Percentiles rank a stretch among this genome's conserved stretches.
phyloP scores from a whole-genome alignment of 2,329 filamentous ascomycete species.

The Penicillium decumbens region DNA sequence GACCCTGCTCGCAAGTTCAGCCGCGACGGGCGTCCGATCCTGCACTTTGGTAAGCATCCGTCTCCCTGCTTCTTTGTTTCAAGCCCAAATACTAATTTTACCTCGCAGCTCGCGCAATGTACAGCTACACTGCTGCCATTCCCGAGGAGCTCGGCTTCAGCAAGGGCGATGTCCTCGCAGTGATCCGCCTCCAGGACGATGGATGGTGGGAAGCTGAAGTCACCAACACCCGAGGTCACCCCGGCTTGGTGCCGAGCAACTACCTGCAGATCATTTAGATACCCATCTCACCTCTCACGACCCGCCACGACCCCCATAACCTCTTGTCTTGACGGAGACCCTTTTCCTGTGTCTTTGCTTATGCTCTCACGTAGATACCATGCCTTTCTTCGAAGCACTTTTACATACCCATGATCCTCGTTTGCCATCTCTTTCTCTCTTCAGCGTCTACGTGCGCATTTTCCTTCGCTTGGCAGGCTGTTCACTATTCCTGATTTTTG shows the following conservation, averaged over 20 bases:
- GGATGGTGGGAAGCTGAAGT: slow-evolving; percentile 99
- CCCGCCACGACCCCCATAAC: slow-evolving; percentile 21
- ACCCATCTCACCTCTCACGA: slow-evolving; percentile 21
- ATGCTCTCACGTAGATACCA: slow-evolving; percentile 22
- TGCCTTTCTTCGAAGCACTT: slow-evolving; percentile 10
- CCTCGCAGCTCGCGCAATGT: slow-evolving; percentile 75
- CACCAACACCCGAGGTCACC: slow-evolving; percentile 50
- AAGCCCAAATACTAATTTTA: slow-evolving; percentile 13
- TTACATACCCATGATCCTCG: slow-evolving; percentile 22
- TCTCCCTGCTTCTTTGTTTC: too few relatives aligned
- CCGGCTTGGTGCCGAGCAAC: slow-evolving; percentile 63
- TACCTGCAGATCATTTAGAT: slow-evolving; percentile 57
- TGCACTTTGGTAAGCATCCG: slow-evolving; percentile 80
- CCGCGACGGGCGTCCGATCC: slow-evolving; percentile 75
- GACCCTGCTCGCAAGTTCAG: slow-evolving; percentile 68
- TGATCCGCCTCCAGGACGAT: slow-evolving; percentile 88
- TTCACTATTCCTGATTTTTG: slow-evolving; percentile 9
- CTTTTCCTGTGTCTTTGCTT: slow-evolving; percentile 10
- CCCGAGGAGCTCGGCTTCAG: slow-evolving; percentile 88
- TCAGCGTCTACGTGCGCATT: slow-evolving; percentile 9
- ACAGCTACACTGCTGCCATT: slow-evolving; percentile 90
- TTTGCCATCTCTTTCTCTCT: slow-evolving; percentile 7
- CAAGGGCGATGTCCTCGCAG: slow-evolving; percentile 86
- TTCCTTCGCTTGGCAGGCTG: slow-evolving; percentile 6
- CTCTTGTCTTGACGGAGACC: slow-evolving; percentile 18